Percentiles rank a stretch among this genome's conserved stretches.
Conservation (phyloP, 768 basidiomycete genomes). For the Cystofilobasidium ferigula region DNA sequence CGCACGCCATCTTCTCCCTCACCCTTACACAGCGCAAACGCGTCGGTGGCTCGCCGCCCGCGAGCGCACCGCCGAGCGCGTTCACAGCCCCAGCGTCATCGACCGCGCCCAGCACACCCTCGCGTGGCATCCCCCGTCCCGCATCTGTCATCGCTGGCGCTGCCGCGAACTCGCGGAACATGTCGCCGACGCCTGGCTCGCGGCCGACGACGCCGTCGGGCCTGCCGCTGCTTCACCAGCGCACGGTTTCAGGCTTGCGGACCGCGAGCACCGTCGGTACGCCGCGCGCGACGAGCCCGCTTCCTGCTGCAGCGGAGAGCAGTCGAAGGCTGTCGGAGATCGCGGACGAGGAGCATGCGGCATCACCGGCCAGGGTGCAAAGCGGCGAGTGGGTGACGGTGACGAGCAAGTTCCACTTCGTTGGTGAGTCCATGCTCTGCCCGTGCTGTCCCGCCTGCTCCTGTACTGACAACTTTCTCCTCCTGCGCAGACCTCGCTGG, state of each 20-base stretch:
- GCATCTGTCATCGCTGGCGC: neutral
- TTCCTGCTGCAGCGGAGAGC: neutral
- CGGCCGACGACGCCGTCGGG: conserved; percentile 23
- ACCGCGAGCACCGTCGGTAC: conserved; percentile 5
- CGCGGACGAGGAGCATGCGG: conserved; percentile 37
- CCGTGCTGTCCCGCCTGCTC: neutral
- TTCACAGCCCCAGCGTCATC: neutral
- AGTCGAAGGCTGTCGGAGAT: neutral
- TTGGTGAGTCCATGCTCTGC: conserved; percentile 41
- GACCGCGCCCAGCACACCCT: conserved; percentile 6
- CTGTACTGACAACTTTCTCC: neutral
- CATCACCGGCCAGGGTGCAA: neutral
- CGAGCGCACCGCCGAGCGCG: neutral
- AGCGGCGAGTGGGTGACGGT: conserved; percentile 76
- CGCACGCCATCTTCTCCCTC: conserved; percentile 96
- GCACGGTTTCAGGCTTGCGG: neutral
- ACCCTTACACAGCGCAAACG: conserved; percentile 79
- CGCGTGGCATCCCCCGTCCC: conserved; percentile 19
- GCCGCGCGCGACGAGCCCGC: neutral
- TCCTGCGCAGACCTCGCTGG: conserved; percentile 61
- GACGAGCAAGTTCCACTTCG: conserved; percentile 94
- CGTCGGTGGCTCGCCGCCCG: conserved; percentile 16
- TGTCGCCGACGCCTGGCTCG: conserved; percentile 24
- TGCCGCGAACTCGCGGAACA: conserved; percentile 2
- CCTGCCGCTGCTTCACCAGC: conserved; percentile 6